Evolutionary conservation across 2,329 filamentous ascomycete species (phyloP).

Genomic region (Lasiodiplodia hormozganensis): DNA sequence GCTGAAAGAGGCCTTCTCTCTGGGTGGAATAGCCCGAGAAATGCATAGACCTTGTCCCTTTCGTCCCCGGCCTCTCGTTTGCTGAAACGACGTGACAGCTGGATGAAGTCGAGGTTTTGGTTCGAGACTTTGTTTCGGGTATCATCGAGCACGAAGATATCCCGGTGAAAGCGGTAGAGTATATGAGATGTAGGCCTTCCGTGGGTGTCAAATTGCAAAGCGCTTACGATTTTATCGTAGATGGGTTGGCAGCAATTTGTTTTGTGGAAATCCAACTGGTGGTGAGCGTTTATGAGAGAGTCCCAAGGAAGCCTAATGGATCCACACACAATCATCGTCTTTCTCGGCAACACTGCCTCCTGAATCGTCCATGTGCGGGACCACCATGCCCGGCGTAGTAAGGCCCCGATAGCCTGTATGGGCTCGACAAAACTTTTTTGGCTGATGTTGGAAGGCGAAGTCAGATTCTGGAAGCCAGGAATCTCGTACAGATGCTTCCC

Average conservation of each 20-base stretch:
- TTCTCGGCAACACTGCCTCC: not conserved
- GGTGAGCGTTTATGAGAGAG: not conserved
- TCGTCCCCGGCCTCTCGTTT: not conserved
- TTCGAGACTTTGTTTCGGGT: not conserved
- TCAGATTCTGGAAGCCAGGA: not conserved
- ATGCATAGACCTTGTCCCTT: no score
- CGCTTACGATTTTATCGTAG: not conserved
- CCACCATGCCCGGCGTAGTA: slow-evolving; percentile 7
- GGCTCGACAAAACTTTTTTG: not conserved
- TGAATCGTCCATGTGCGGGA: not conserved
- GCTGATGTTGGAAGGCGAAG: not conserved
- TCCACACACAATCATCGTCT: not conserved
- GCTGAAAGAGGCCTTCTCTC: no score
- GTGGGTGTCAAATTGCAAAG: not conserved
- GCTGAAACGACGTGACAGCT: not conserved
- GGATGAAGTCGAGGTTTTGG: not conserved
- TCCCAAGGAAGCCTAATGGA: not conserved
- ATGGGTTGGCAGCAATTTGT: not conserved
- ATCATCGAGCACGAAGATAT: not conserved
- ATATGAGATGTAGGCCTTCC: not conserved
- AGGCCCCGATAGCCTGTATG: not conserved
- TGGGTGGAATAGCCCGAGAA: no score
- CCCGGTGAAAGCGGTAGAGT: not conserved
- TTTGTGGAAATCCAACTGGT: not conserved
- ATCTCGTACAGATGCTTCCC: not conserved